Percentiles rank a stretch among this genome's conserved stretches.
phyloP scores from a whole-genome alignment of 2,329 filamentous ascomycete species.

The Rhinocladiella similis region DNA sequence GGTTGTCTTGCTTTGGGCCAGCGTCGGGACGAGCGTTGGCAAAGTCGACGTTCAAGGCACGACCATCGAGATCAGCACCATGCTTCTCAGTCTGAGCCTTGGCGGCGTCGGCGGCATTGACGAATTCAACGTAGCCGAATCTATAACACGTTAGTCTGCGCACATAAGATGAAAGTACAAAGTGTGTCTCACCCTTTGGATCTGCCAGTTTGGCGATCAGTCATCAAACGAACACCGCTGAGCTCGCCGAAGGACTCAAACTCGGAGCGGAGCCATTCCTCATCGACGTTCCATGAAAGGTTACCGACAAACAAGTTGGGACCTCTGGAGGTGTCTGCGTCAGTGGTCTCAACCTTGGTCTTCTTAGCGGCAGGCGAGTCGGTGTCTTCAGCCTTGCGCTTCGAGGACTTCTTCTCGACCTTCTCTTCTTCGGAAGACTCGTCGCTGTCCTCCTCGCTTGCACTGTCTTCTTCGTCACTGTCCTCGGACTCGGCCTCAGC shows the following conservation, averaged over 20 bases:
- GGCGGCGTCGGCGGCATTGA: slow-evolving; percentile 64
- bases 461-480: slow-evolving; percentile 31
- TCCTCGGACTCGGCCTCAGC: slow-evolving; percentile 9
- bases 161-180: slow-evolving; percentile 9
- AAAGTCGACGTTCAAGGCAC: slow-evolving; percentile 76
- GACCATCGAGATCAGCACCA: slow-evolving; percentile 71
- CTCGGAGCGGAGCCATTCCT: slow-evolving; percentile 75
- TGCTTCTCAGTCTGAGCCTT: slow-evolving; percentile 75
- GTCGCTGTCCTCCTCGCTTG: not conserved
- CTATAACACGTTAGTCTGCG: slow-evolving; percentile 39
- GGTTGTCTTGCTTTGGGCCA: slow-evolving; percentile 59
- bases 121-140: slow-evolving; percentile 91
- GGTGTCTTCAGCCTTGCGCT: slow-evolving; percentile 52
- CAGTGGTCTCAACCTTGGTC: slow-evolving; percentile 47
- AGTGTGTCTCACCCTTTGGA: slow-evolving; percentile 67
- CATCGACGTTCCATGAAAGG: slow-evolving; percentile 87
- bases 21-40: slow-evolving; percentile 65
- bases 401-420: slow-evolving; percentile 32
- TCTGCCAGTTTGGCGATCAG: slow-evolving; percentile 75
- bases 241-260: slow-evolving; percentile 79
- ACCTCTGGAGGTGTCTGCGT: slow-evolving; percentile 46
- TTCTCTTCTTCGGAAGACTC: slow-evolving; percentile 25
- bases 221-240: slow-evolving; percentile 74
- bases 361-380: slow-evolving; percentile 53
- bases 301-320: slow-evolving; percentile 84